phyloP scores from a whole-genome alignment of 768 basidiomycete species.

The Leccinellum luteum region DNA sequence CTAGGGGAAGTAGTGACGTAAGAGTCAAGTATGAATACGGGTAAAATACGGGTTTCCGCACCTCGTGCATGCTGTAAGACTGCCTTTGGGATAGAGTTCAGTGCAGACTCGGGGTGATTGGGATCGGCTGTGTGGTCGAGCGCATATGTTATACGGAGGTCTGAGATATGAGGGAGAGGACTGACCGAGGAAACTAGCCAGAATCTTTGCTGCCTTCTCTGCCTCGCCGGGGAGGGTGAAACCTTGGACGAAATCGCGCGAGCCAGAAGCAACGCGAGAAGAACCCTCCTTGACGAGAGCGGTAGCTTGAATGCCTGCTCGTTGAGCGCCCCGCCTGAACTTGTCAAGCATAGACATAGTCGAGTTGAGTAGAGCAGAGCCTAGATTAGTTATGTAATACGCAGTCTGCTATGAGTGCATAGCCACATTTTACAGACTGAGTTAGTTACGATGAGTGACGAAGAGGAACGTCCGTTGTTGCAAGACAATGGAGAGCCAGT shows the following conservation, averaged over 20 bases:
- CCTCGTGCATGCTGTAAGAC: slow-evolving; percentile 89
- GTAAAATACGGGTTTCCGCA: slow-evolving; percentile 28
- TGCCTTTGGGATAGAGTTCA: slow-evolving; percentile 92
- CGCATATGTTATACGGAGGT: not conserved
- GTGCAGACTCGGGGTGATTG: slow-evolving; percentile 79
- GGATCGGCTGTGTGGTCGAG: slow-evolving; percentile 68
- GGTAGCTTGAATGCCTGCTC: slow-evolving; percentile 78
- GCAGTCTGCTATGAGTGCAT: slow-evolving; percentile 10
- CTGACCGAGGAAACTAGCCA: slow-evolving; percentile 87
- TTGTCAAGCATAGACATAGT: slow-evolving; percentile 72
- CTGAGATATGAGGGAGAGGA: not conserved
- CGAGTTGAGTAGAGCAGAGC: not conserved
- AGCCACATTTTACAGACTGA: slow-evolving; percentile 23
- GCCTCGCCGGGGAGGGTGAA: slow-evolving; percentile 92
- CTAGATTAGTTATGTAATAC: slow-evolving; percentile 19
- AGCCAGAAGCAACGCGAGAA: slow-evolving; percentile 68
- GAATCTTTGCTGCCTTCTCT: slow-evolving; percentile 89
- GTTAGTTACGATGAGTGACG: slow-evolving; percentile 14
- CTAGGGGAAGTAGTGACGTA: slow-evolving; percentile 36
- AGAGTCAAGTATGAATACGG: not conserved
- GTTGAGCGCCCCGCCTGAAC: slow-evolving; percentile 75
- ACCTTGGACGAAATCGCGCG: slow-evolving; percentile 74
- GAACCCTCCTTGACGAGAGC: slow-evolving; percentile 69
- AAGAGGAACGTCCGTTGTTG: slow-evolving; percentile 30
- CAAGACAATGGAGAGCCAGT: slow-evolving; percentile 9